A percentile compares a stretch with the other conserved stretches of the same genome.
Evolutionary conservation across 306 rosid genomes (phyloP).

Genomic region (Quercus mongolica): DNA sequence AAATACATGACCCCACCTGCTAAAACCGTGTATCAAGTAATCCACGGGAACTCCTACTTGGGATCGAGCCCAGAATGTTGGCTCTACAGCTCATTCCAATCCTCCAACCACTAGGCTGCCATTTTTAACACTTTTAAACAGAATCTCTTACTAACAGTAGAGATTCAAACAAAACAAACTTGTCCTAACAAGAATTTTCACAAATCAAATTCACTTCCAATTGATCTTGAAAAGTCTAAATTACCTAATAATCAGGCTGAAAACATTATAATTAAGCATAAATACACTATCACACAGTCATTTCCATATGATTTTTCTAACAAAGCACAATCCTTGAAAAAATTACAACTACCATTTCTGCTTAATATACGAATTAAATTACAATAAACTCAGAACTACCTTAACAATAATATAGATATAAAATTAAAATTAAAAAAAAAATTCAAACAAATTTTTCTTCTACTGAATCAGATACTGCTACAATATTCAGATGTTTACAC

Average conservation of each 20-base stretch:
- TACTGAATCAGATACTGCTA: background rate
- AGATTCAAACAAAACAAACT: background rate
- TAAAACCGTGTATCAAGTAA: no score
- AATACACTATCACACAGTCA: background rate
- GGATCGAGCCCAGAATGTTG: no score
- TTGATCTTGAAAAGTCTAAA: background rate
- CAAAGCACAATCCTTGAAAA: background rate
- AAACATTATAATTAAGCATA: background rate
- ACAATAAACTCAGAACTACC: background rate
- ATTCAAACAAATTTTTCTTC: background rate
- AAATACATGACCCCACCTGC: no score
- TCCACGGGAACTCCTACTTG: no score
- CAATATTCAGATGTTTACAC: background rate
- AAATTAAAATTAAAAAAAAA: background rate
- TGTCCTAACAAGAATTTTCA: background rate
- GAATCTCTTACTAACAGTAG: background rate
- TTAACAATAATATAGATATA: background rate
- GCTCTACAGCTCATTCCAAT: no score
- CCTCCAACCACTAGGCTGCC: no score
- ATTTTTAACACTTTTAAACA: no score
- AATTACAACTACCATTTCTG: background rate
- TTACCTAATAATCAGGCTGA: background rate
- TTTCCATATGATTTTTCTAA: background rate
- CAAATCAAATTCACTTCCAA: background rate
- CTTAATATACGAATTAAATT: background rate